These are phyloP conservation scores for Aspergillus sp. DNA, from an alignment of 2,329 filamentous ascomycete species.

Conservation along the genomic window DNA sequence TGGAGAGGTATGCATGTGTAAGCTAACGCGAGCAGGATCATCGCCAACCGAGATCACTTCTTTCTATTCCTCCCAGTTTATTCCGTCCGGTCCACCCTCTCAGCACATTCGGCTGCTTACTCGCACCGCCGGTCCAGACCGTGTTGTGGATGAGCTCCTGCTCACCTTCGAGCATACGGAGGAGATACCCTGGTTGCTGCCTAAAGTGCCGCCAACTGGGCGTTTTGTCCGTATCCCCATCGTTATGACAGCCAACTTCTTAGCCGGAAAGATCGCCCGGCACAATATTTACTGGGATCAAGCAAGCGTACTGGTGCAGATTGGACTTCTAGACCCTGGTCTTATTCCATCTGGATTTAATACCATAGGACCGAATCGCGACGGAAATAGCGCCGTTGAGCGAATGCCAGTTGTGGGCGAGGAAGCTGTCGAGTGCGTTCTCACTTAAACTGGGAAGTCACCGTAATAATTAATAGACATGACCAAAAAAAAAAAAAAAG, in stretches of 20 bases:
- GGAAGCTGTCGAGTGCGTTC: slow-evolving; percentile 28
- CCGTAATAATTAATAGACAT: neutral
- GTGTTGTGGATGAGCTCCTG: slow-evolving; percentile 59
- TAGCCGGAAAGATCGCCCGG: slow-evolving; percentile 37
- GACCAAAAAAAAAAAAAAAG: neutral
- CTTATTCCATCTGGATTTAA: slow-evolving; percentile 50
- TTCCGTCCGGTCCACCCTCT: slow-evolving; percentile 48
- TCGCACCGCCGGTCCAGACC: slow-evolving; percentile 56
- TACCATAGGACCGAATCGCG: slow-evolving; percentile 28
- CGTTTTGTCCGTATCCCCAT: slow-evolving; percentile 55
- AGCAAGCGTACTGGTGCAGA: slow-evolving; percentile 59
- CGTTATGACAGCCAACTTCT: slow-evolving; percentile 50
- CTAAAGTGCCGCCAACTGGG: slow-evolving; percentile 54
- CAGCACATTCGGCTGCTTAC: slow-evolving; percentile 53
- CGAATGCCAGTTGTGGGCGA: slow-evolving; percentile 36
- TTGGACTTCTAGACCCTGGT: slow-evolving; percentile 57
- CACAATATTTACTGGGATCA: slow-evolving; percentile 65
- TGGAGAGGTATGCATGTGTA: neutral
- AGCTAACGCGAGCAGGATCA: slow-evolving; percentile 18
- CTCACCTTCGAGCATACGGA: slow-evolving; percentile 56
- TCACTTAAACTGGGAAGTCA: slow-evolving; percentile 5
- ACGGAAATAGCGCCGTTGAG: slow-evolving; percentile 26
- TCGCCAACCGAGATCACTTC: slow-evolving; percentile 26
- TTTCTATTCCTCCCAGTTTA: slow-evolving; percentile 57
- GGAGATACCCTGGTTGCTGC: slow-evolving; percentile 57